Evolutionary conservation across 352 stramenopile species (phyloP).

Genomic region (Thraustochytrium sp.): DNA sequence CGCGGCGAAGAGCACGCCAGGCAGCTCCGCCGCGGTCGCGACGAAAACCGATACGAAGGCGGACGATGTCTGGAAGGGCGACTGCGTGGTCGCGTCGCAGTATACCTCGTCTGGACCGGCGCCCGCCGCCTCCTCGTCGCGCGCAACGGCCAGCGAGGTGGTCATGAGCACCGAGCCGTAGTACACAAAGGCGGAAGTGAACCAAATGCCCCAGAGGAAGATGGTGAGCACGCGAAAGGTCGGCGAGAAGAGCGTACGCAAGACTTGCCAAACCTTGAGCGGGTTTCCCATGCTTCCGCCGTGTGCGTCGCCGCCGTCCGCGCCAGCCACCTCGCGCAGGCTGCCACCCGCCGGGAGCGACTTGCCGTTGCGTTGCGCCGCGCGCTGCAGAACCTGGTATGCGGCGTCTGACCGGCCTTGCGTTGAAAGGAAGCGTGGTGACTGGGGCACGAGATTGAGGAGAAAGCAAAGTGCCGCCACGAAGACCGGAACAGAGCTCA

Average conservation of each 20-base stretch:
- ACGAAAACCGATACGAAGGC: slow-evolving; percentile 44
- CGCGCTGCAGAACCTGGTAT: background rate
- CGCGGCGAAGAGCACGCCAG: slow-evolving; percentile 43
- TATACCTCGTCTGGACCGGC: background rate
- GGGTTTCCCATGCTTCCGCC: background rate
- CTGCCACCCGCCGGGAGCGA: background rate
- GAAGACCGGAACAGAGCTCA: slow-evolving; percentile 23
- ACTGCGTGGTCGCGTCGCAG: slow-evolving; percentile 6
- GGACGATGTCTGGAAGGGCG: background rate
- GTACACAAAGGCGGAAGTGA: slow-evolving; percentile 42
- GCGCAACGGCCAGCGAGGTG: slow-evolving; percentile 10
- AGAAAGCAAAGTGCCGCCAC: slow-evolving; percentile 19
- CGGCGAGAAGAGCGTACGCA: slow-evolving; percentile 27
- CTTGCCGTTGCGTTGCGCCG: slow-evolving; percentile 27
- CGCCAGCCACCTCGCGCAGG: background rate
- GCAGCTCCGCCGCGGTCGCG: slow-evolving; percentile 30
- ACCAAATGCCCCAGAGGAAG: slow-evolving; percentile 45
- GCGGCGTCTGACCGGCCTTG: background rate
- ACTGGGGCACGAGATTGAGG: background rate
- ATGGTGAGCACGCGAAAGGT: background rate
- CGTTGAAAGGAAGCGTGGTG: slow-evolving; percentile 19
- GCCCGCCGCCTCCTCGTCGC: background rate
- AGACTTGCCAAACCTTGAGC: background rate
- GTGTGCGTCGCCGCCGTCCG: background rate
- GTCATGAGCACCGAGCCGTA: slow-evolving; percentile 48